Base-by-base conservation (phyloP, 306 rosid genomes). In the Vigna hirtella region DNA sequence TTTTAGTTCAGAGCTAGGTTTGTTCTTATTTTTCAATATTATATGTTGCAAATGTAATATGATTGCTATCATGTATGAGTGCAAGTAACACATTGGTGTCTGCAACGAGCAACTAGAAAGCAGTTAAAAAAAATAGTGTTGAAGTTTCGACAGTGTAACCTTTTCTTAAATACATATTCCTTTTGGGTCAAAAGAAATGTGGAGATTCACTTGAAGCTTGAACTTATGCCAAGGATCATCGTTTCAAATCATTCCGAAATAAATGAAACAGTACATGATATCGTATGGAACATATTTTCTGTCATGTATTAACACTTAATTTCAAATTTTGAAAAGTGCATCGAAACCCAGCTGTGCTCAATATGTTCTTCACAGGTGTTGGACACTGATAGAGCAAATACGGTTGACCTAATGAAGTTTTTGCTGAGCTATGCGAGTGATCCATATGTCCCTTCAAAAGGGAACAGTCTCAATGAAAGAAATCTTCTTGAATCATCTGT, bases 351-450 rank as follows among this genome's bases (percentile, higher is more conserved):
- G 36, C 38, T 83, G 53, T 68, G 66, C 53, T 62, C 70, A 65
- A 53, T 64, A 56, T 83, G 56, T 51, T 62, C 50, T 62, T 57
- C 28, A 66, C 65, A 92, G 99, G 90, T 77, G 50, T 67, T 80
- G 77, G 96, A 88, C 43, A 69, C 86, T 77, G 86, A 88, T 83
- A 84, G 79, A 84, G 91, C 96, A 52, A 83, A 78, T 76, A 88
- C 81, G n/a, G 90, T 87, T 86, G 99, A 95, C 90, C 83, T 95
- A 84, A 93, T 95, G 96, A 95, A 86, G 83, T 91, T 74, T 86
- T 59, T 95, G 83, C 85, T 93, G 84, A 89, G 98, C 85, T 91
- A 88, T 81, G 91, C 91, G 17, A 89, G 94, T 86, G 86, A 71
- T 70, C 79, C 83, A 49, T 62, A 70, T 58, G 72, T 73, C 71